These are phyloP conservation scores for Elsinoe perseae DNA, from an alignment of 2,329 filamentous ascomycete species.

Conservation along the genomic window DNA sequence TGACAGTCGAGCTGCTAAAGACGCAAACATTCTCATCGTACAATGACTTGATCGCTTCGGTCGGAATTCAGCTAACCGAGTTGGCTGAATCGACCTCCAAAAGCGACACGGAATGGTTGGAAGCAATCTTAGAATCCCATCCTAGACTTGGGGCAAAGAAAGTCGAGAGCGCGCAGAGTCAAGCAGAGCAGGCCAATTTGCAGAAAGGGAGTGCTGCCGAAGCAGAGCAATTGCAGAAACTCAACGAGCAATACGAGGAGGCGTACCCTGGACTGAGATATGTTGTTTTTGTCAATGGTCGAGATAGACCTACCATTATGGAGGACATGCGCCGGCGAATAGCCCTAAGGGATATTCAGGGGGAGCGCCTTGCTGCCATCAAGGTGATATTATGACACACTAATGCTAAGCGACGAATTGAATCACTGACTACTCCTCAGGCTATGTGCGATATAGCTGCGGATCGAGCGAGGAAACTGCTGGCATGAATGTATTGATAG, in stretches of 20 bases:
- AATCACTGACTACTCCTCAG: constrained; percentile 36
- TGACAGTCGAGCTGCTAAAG: constrained; percentile 61
- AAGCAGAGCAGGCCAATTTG: constrained; percentile 73
- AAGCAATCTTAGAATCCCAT: constrained; percentile 70
- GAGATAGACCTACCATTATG: constrained; percentile 67
- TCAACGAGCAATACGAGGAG: constrained; percentile 76
- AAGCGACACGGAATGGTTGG: constrained; percentile 51
- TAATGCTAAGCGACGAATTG: constrained; percentile 7
- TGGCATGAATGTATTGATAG: constrained; percentile 2
- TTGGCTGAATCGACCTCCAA: constrained; percentile 47
- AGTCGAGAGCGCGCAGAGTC: constrained; percentile 72
- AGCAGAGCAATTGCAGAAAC: constrained; percentile 45
- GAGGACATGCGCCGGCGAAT: constrained; percentile 72
- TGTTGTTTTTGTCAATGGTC: constrained; percentile 86
- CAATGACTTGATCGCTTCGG: constrained; percentile 56
- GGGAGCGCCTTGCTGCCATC: constrained; percentile 66
- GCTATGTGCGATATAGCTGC: constrained; percentile 89
- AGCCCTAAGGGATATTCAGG: constrained; percentile 53
- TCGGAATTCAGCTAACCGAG: constrained; percentile 55
- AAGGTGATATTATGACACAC: constrained; percentile 48
- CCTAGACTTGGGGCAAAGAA: constrained; percentile 75
- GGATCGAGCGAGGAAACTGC: constrained; percentile 64
- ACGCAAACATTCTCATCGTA: constrained; percentile 59
- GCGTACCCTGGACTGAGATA: constrained; percentile 75
- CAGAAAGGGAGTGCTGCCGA: constrained; percentile 47